Percentiles rank a stretch among this genome's conserved stretches.
Conservation (phyloP, 116 monocot genomes). For the Iris pallida region DNA sequence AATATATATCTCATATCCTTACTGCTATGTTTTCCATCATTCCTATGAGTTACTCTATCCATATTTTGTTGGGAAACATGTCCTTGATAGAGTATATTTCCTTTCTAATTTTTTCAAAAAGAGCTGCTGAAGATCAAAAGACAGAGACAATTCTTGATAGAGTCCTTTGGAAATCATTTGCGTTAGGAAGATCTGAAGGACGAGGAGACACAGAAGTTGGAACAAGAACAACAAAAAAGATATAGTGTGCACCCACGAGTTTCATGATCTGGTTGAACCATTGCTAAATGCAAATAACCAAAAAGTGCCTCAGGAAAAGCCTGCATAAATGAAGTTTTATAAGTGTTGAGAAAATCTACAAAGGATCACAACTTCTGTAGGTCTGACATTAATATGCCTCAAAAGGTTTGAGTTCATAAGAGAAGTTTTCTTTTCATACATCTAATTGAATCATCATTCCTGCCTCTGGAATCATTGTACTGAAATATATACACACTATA, state of each 20-base stretch:
- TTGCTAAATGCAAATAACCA: conserved; percentile 69
- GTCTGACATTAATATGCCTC: no score
- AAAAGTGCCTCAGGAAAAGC: conserved; percentile 88
- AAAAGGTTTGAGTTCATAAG: no score
- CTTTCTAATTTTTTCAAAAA: conserved; percentile 71
- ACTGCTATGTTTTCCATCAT: conserved; percentile 24
- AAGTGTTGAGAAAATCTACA: background rate
- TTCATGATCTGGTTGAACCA: conserved; percentile 83
- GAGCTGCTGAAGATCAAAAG: conserved; percentile 93
- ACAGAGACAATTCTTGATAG: conserved; percentile 83
- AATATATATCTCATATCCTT: conserved; percentile 26
- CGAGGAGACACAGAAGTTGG: conserved; percentile 66
- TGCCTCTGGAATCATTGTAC: no score
- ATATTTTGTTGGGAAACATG: conserved; percentile 16
- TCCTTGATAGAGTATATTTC: conserved; percentile 45
- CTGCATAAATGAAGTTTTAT: conserved; percentile 30
- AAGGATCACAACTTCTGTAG: background rate
- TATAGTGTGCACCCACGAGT: conserved; percentile 67
- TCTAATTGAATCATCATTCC: no score
- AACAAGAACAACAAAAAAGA: conserved; percentile 88
- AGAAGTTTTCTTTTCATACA: no score
- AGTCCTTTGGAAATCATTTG: conserved; percentile 56
- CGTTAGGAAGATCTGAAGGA: conserved; percentile 21
- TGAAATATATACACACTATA: no score
- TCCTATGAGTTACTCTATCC: conserved; percentile 8